Conservation (phyloP, 495 filamentous ascomycete species). For the Aspergillus nidulans region DNA sequence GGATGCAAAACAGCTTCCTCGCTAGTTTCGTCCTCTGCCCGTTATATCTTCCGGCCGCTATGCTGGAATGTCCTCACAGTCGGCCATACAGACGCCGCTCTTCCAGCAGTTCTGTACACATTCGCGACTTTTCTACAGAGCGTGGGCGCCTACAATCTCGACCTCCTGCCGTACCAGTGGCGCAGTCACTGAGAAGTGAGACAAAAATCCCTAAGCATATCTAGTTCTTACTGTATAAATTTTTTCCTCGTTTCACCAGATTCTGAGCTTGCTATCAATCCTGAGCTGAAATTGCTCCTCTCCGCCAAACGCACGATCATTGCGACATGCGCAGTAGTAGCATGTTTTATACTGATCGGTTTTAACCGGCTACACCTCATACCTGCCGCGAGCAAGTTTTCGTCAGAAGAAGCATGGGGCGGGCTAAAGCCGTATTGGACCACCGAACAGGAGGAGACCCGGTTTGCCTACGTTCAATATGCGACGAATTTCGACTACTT, state of each 20-base stretch:
- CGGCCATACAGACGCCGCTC: too few species aligned
- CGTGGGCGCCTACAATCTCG: not conserved
- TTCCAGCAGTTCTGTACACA: not conserved
- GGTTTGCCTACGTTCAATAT: not conserved
- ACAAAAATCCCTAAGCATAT: too few species aligned
- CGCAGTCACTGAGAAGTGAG: too few species aligned
- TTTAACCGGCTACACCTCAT: not conserved
- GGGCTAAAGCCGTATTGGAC: not conserved
- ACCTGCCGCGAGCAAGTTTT: too few species aligned
- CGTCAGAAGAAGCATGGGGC: not conserved
- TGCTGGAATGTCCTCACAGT: too few species aligned
- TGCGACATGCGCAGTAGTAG: not conserved
- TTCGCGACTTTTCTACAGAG: not conserved
- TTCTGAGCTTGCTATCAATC: not conserved
- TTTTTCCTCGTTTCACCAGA: too few species aligned
- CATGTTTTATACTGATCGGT: not conserved
- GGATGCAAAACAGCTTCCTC: too few species aligned
- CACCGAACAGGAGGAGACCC: not conserved
- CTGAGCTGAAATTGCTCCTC: not conserved
- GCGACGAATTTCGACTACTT: not conserved
- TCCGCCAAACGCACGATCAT: not conserved
- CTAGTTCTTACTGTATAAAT: too few species aligned
- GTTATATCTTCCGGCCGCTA: too few species aligned
- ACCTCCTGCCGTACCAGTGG: not conserved
- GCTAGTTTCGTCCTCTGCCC: too few species aligned